phyloP scores from a whole-genome alignment of 1,139 yeast species.

The Eremothecium coryli region DNA sequence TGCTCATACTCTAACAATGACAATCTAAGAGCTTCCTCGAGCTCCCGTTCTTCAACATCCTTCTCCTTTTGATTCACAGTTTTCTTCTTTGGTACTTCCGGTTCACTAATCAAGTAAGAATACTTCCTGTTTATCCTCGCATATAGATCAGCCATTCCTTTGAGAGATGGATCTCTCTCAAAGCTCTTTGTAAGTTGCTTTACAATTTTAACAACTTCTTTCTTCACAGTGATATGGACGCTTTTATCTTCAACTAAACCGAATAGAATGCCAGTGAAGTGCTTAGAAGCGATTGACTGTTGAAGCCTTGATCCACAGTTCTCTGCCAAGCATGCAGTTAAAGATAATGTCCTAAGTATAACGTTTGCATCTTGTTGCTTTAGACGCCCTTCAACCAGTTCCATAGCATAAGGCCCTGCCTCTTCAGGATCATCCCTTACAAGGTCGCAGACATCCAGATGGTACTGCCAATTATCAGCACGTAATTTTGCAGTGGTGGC shows the following conservation, averaged over 20 bases:
- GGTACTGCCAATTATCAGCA: constrained; percentile 76
- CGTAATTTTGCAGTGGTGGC: constrained; percentile 86
- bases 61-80: constrained; percentile 42
- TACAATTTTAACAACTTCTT: constrained; percentile 56
- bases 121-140: constrained; percentile 36
- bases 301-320: constrained; percentile 87
- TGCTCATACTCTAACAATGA: constrained; percentile 55
- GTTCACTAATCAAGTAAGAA: constrained; percentile 40
- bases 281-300: constrained; percentile 67
- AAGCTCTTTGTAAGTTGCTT: constrained; percentile 52
- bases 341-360: constrained; percentile 59
- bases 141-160: constrained; percentile 58
- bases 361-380: constrained; percentile 68
- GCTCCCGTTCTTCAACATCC: constrained; percentile 65
- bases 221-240: constrained; percentile 62
- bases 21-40: constrained; percentile 66
- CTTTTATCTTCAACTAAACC: constrained; percentile 46
- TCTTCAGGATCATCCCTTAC: constrained; percentile 67
- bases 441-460: constrained; percentile 74
- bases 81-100: constrained; percentile 55
- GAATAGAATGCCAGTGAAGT: constrained; percentile 51
- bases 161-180: constrained; percentile 63
- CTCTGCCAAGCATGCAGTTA: constrained; percentile 73
- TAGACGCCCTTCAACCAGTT: constrained; percentile 42
- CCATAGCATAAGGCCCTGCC: constrained; percentile 30